Percentiles rank a stretch among this genome's conserved stretches.
Evolutionary conservation across 192 early-diverging fungal species (phyloP).

Genomic region (Coemansia sp.): DNA sequence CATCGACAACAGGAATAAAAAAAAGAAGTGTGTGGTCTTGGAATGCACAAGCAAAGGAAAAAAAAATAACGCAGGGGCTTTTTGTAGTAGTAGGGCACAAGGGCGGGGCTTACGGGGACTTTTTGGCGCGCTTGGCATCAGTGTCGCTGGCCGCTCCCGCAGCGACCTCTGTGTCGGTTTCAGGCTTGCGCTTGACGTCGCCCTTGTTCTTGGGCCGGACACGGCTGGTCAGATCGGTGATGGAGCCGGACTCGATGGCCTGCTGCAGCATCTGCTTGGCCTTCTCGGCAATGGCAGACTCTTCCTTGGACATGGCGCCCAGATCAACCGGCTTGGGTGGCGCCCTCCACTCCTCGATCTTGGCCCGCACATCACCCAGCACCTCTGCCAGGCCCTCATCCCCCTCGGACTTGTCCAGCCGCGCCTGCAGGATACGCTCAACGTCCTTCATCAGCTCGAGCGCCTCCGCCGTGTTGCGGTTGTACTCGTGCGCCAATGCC

Average conservation of each 20-base stretch:
- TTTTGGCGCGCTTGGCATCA: constrained; percentile 28
- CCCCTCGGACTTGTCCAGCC: constrained; percentile 22
- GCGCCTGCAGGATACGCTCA: constrained; percentile 31
- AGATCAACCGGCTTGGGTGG: constrained; percentile 23
- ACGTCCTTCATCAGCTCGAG: constrained; percentile 40
- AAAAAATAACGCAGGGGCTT: no score
- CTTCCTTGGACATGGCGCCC: constrained; percentile 16
- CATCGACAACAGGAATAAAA: background rate
- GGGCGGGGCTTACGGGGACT: background rate
- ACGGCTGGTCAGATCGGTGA: constrained; percentile 35
- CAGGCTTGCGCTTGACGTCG: constrained; percentile 9
- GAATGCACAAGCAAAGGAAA: background rate
- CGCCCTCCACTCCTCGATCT: constrained; percentile 45
- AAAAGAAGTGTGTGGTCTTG: background rate
- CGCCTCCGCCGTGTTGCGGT: constrained; percentile 28
- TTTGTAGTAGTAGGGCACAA: no score
- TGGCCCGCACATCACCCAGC: constrained; percentile 29
- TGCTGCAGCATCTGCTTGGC: constrained; percentile 36
- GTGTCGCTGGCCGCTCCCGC: no score
- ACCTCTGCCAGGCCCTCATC: constrained; percentile 23
- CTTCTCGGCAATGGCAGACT: constrained; percentile 25
- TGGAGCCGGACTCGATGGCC: constrained; percentile 37
- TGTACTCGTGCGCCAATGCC: constrained; percentile 47
- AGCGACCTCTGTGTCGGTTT: no score
- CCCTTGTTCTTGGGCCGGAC: constrained; percentile 23